Percentiles rank a stretch among this genome's conserved stretches.
These are phyloP conservation scores for Yarrowia sp. DNA, from an alignment of 805 yeast genomes.

Conservation along the genomic window DNA sequence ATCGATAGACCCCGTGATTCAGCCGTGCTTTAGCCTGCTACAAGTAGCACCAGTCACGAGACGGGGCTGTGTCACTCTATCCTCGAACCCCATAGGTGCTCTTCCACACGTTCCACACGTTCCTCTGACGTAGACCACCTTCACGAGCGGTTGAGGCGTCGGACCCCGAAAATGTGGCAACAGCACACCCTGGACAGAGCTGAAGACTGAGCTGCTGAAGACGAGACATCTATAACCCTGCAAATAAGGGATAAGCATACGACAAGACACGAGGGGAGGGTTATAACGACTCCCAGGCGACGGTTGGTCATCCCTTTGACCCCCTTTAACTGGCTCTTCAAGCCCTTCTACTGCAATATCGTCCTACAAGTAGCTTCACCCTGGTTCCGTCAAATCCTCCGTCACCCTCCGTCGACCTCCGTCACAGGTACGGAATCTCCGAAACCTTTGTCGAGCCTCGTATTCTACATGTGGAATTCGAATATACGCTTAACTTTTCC, in stretches of 20 bases:
- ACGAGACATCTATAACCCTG: too few relatives aligned
- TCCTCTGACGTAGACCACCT: not conserved
- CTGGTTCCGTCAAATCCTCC: conserved; percentile 33
- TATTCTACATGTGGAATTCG: conserved; percentile 31
- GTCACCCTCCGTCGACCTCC: conserved; percentile 19
- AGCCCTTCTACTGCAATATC: too few relatives aligned
- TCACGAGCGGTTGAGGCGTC: not conserved
- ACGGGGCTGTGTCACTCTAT: conserved; percentile 14
- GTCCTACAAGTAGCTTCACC: too few relatives aligned
- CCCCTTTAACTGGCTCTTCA: too few relatives aligned
- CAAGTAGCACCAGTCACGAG: conserved; percentile 13
- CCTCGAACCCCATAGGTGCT: not conserved
- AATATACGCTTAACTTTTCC: conserved; percentile 36
- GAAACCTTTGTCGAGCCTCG: conserved; percentile 31
- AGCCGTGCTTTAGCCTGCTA: conserved; percentile 29
- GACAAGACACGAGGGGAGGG: too few relatives aligned
- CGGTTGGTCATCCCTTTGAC: not conserved
- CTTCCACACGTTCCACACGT: not conserved
- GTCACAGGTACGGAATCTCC: conserved; percentile 19
- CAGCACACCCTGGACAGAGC: too few relatives aligned
- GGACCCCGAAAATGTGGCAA: conserved; percentile 1
- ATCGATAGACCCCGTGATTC: conserved; percentile 20
- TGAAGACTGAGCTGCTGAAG: too few relatives aligned
- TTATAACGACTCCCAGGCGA: too few relatives aligned
- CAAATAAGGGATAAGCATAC: too few relatives aligned